A percentile compares a stretch with the other conserved stretches of the same genome.
Conservation (phyloP, 148 eudicot species). For the Beta vulgaris region DNA sequence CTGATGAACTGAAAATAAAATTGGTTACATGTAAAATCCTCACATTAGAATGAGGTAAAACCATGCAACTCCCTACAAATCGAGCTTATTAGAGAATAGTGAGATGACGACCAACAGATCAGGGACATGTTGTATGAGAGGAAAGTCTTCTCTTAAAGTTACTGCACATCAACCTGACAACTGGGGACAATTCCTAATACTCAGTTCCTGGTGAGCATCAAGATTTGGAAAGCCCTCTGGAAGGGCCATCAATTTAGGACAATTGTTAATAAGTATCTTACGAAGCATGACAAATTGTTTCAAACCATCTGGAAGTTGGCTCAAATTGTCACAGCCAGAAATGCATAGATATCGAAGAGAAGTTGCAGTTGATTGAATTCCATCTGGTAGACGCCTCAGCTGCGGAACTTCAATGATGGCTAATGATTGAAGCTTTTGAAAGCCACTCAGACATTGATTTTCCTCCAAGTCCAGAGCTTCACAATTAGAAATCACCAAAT, state of each 20-base stretch:
- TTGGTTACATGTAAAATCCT: too few species aligned
- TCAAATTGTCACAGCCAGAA: constrained; percentile 27
- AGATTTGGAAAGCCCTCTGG: constrained; percentile 27
- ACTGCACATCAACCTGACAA: constrained; percentile 5
- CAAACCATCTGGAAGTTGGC: constrained; percentile 31
- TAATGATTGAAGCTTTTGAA: constrained; percentile 31
- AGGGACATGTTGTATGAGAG: constrained; percentile 17
- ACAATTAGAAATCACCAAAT: constrained; percentile 35
- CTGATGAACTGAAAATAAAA: too few species aligned
- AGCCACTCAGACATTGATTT: constrained; percentile 27
- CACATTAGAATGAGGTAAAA: too few species aligned
- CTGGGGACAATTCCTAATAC: constrained; percentile 11
- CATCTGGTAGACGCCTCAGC: constrained; percentile 18
- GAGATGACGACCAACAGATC: too few species aligned
- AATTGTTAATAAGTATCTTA: constrained; percentile 30
- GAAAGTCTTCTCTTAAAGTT: constrained; percentile 13
- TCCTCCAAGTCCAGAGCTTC: constrained; percentile 34
- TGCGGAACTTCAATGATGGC: constrained; percentile 28
- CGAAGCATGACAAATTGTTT: constrained; percentile 13
- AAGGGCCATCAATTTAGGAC: constrained; percentile 28
- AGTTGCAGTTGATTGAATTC: constrained; percentile 23
- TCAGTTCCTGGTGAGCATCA: not conserved
- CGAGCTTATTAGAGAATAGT: too few species aligned
- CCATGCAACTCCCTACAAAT: too few species aligned
- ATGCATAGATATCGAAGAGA: constrained; percentile 30